These are phyloP conservation scores for Rhizopogon salebrosus DNA, from an alignment of 768 basidiomycete species.

Conservation along the genomic window DNA sequence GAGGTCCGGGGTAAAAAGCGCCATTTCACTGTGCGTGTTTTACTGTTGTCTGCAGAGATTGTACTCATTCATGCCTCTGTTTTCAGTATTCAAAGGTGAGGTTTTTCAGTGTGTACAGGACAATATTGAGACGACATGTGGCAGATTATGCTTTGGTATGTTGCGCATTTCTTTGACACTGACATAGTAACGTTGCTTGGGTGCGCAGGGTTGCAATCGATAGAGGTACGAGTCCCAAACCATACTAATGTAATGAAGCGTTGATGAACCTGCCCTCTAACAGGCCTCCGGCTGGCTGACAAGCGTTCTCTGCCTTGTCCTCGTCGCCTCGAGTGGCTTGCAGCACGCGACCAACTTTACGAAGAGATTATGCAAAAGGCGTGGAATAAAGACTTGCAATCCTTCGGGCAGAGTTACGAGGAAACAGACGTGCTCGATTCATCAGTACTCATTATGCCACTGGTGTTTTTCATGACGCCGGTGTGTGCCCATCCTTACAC, in stretches of 20 bases:
- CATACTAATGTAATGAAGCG: not conserved
- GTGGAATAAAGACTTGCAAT: conserved; percentile 66
- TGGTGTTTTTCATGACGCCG: conserved; percentile 86
- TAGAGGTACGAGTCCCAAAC: conserved; percentile 45
- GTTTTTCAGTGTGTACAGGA: not conserved
- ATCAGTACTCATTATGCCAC: conserved; percentile 86
- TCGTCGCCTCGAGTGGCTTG: conserved; percentile 63
- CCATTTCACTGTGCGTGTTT: conserved; percentile 69
- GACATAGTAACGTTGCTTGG: not conserved
- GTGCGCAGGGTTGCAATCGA: conserved; percentile 87
- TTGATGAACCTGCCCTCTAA: not conserved
- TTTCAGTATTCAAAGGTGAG: conserved; percentile 73
- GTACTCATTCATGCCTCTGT: conserved; percentile 1
- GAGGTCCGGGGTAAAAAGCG: conserved; percentile 85
- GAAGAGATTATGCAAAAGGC: conserved; percentile 91
- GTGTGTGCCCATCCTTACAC: conserved; percentile 34
- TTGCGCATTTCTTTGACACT: not conserved
- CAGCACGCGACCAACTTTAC: conserved; percentile 76
- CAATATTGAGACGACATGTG: conserved; percentile 3
- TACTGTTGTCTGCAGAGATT: not conserved
- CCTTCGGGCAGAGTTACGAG: conserved; percentile 90
- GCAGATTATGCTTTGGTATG: conserved; percentile 87
- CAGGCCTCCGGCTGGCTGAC: conserved; percentile 84
- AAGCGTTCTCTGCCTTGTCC: conserved; percentile 92
- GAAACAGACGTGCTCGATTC: conserved; percentile 79